A percentile compares a stretch with the other conserved stretches of the same genome.
These are phyloP conservation scores for Drechslera avenae DNA, from an alignment of 2,329 filamentous ascomycete species.

Conservation along the genomic window DNA sequence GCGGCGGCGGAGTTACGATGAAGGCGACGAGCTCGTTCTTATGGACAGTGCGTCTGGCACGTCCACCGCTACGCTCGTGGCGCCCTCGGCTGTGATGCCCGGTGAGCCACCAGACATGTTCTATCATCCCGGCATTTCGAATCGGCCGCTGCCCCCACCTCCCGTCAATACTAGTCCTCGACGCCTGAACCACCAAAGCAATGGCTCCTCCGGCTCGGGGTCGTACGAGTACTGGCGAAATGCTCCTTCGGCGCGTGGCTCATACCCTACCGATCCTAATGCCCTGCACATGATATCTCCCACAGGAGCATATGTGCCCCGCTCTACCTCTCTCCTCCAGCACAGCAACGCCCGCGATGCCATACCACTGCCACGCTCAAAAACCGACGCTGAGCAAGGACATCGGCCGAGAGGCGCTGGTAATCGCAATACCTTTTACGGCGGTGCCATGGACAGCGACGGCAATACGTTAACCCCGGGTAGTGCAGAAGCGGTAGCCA, in stretches of 20 bases:
- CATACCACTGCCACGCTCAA: constrained; percentile 83
- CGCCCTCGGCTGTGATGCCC: constrained; percentile 42
- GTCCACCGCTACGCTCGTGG: constrained; percentile 32
- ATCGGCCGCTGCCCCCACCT: constrained; percentile 66
- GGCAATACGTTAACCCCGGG: constrained; percentile 62
- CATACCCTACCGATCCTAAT: constrained; percentile 41
- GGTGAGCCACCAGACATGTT: constrained; percentile 85
- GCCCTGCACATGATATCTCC: constrained; percentile 42
- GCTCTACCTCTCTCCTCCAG: constrained; percentile 70
- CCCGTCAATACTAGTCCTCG: constrained; percentile 60
- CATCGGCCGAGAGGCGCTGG: constrained; percentile 49
- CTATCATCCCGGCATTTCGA: constrained; percentile 82
- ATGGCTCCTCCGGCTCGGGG: constrained; percentile 36
- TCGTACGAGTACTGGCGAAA: constrained; percentile 56
- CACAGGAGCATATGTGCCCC: constrained; percentile 40
- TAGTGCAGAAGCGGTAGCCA: constrained; percentile 60
- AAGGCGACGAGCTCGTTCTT: constrained; percentile 75
- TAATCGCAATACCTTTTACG: constrained; percentile 45
- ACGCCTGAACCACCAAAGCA: constrained; percentile 49
- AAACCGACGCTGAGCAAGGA: constrained; percentile 83
- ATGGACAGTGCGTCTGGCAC: constrained; percentile 43
- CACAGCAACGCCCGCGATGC: constrained; percentile 81
- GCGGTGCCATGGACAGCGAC: constrained; percentile 45
- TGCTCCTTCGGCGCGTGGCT: constrained; percentile 36
- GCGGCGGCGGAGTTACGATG: constrained; percentile 84